Conservation (phyloP, 2,329 filamentous ascomycete genomes). For the Clonostachys sp. region DNA sequence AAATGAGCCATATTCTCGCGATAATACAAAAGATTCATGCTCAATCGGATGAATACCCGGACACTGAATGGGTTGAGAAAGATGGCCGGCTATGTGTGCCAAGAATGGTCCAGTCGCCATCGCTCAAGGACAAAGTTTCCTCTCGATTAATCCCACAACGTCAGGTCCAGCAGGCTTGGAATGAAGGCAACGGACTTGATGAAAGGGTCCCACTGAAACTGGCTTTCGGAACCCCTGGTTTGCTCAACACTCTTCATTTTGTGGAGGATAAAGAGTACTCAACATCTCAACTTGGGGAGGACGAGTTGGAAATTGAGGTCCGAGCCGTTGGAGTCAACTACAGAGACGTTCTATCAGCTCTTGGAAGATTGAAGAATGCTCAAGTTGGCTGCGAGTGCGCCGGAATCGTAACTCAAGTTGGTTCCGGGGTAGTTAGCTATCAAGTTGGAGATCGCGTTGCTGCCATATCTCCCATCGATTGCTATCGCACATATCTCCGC, state of each 20-base stretch:
- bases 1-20: too few relatives aligned
- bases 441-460: slow-evolving; percentile 9
- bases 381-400: slow-evolving; percentile 11
- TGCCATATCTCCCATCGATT: slow-evolving; percentile 18
- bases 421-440: slow-evolving; percentile 6
- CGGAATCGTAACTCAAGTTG: slow-evolving; percentile 15
- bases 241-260: background rate
- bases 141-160: background rate
- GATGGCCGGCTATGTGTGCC: too few relatives aligned
- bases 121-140: too few relatives aligned
- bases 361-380: slow-evolving; percentile 9
- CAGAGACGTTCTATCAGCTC: slow-evolving; percentile 16
- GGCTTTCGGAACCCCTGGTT: background rate
- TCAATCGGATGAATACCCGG: too few relatives aligned
- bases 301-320: slow-evolving; percentile 19
- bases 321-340: slow-evolving; percentile 11
- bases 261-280: slow-evolving; percentile 3
- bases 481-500: slow-evolving; percentile 13
- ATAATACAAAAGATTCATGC: too few relatives aligned
- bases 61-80: too few relatives aligned
- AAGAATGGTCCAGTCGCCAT: too few relatives aligned
- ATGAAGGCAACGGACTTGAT: background rate
- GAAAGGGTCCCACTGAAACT: slow-evolving; percentile 2
- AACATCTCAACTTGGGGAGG: background rate
- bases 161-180: background rate